Base-by-base conservation (phyloP, 2,329 filamentous ascomycete species). In the Colletotrichum sojae region DNA sequence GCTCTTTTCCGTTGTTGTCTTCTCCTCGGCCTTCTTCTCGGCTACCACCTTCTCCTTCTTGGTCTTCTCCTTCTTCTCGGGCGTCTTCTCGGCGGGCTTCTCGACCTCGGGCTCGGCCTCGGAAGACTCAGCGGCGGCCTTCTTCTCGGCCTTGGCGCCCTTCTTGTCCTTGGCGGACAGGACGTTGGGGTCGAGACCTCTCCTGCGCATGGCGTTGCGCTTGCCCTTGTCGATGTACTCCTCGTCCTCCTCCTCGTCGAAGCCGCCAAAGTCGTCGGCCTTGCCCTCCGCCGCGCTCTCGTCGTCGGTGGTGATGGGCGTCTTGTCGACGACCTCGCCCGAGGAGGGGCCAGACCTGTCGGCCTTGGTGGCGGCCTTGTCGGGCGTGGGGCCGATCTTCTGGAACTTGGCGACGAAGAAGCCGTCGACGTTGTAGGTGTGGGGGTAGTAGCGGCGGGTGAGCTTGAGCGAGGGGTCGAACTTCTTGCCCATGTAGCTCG, bases 341-440 rank as follows among this genome's bases (percentile, higher is more conserved):
- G 51, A 76, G 15, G 72, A 64, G 27, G 68, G 63, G 52, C 73
- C 73, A 18, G 73, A 65, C 63, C 75, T 76, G 62, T 64, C 69
- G 56, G 43, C 36, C 31, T 36, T 36, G 18, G 27, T 52, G 54
- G 71, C 71, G 53, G 72, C 72, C 70, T 88, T 89, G 65, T 86
- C 82, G 1, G 93, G 91, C 48, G 92, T 93, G 3, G 94, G 92
- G 0, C 90, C 95, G 16, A 89, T 89, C 87, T 99, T 99, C 82
- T 97, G 95, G 83, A 99, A 92, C 82, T 99, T 99, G 76, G 94
- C 94, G 71, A 99, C 96, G 79, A 94, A 99, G 90, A 99, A 99
- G 72, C 96, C 96, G 79, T 98, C 96, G 40, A 99, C 94, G 83
- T 98, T 97, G 84, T 96, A 94, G 20, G 92, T 89, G 79, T 97